phyloP scores from a whole-genome alignment of 2,329 filamentous ascomycete species.

The Bipolaris cookei region DNA sequence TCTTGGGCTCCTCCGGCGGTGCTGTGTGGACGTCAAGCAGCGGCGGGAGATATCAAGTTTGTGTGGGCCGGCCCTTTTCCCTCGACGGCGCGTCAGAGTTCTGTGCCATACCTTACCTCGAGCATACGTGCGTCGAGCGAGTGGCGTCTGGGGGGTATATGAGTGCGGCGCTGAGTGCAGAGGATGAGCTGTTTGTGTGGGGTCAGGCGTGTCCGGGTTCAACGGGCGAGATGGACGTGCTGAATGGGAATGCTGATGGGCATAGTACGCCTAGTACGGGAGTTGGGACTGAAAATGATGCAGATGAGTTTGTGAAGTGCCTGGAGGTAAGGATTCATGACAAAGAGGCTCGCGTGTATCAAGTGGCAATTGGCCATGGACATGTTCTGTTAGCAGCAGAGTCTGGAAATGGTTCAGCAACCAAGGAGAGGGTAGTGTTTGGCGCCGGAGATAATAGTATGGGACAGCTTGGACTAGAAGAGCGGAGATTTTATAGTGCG shows the following conservation, averaged over 20 bases:
- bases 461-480: slow-evolving; percentile 34
- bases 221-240: slow-evolving; percentile 23
- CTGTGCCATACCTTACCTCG: slow-evolving; percentile 34
- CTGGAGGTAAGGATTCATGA: slow-evolving; percentile 32
- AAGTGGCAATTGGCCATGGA: slow-evolving; percentile 39
- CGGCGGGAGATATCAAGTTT: neutral
- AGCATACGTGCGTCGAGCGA: slow-evolving; percentile 28
- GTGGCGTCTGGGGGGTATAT: slow-evolving; percentile 42
- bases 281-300: slow-evolving; percentile 15
- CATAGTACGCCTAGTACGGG: neutral
- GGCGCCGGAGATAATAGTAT: slow-evolving; percentile 32
- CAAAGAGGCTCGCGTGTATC: slow-evolving; percentile 20
- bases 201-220: slow-evolving; percentile 38
- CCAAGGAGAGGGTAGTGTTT: slow-evolving; percentile 27
- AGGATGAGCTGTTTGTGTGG: slow-evolving; percentile 46
- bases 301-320: slow-evolving; percentile 41
- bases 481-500: slow-evolving; percentile 17
- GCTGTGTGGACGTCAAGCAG: neutral
- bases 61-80: neutral
- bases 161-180: slow-evolving; percentile 38
- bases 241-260: slow-evolving; percentile 7
- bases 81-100: slow-evolving; percentile 7
- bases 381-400: slow-evolving; percentile 40
- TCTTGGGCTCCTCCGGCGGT: neutral
- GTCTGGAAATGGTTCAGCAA: neutral